A percentile compares a stretch with the other conserved stretches of the same genome.
Conservation (phyloP, 2,329 filamentous ascomycete species). For the Pyrenophora seminiperda region DNA sequence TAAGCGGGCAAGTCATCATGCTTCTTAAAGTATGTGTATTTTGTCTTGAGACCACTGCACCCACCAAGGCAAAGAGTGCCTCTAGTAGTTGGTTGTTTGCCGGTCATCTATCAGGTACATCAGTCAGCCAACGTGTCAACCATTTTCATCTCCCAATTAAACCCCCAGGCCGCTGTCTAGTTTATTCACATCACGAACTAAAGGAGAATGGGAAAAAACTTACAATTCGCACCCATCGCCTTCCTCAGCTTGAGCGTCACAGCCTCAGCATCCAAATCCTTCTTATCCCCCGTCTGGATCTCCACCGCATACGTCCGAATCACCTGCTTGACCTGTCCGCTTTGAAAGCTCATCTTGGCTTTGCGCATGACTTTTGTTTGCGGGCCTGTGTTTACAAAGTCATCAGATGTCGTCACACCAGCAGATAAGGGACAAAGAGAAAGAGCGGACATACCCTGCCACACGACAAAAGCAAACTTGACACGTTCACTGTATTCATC, state of each 20-base stretch:
- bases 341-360: constrained; percentile 70
- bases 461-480: constrained; percentile 71
- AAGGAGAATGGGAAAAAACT: constrained; percentile 43
- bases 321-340: constrained; percentile 66
- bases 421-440: neutral
- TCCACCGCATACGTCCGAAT: constrained; percentile 69
- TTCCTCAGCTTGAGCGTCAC: constrained; percentile 66
- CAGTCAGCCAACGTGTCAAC: neutral
- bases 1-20: too few relatives aligned
- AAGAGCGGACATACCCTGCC: constrained; percentile 63
- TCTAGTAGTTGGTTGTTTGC: constrained; percentile 28
- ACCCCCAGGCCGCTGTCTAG: too few relatives aligned
- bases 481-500: constrained; percentile 71
- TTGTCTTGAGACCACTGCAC: too few relatives aligned
- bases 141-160: too few relatives aligned
- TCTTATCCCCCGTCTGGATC: constrained; percentile 65
- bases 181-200: too few relatives aligned
- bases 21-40: too few relatives aligned
- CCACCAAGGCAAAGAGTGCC: too few relatives aligned
- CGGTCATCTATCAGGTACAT: constrained; percentile 22
- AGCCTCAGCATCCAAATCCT: constrained; percentile 66
- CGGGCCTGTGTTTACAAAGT: constrained; percentile 35
- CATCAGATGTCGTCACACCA: too few relatives aligned
- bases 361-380: constrained; percentile 71
- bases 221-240: constrained; percentile 73